Evolutionary conservation across 2,329 filamentous ascomycete species (phyloP).

Genomic region (Trichocomaceae sp.): DNA sequence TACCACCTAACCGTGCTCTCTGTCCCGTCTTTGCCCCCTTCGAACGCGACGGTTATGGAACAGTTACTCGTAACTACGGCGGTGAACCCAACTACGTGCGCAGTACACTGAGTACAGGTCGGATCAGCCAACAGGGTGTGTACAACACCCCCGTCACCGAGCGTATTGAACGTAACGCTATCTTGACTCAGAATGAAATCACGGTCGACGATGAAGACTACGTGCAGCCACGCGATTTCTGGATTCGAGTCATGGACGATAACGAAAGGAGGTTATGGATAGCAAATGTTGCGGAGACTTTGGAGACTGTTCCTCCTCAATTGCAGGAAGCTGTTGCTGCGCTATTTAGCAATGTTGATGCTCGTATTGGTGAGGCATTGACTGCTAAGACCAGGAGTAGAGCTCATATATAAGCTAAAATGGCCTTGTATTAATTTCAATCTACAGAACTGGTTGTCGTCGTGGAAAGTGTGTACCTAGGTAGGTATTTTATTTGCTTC

Average conservation of each 20-base stretch:
- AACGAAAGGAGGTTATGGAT: constrained; percentile 18
- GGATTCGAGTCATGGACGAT: constrained; percentile 22
- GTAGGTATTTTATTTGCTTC: too few relatives aligned
- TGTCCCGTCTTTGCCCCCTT: constrained; percentile 2
- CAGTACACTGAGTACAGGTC: neutral
- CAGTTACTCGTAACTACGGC: constrained; percentile 5
- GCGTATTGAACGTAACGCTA: constrained; percentile 1
- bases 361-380: constrained; percentile 17
- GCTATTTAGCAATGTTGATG: constrained; percentile 21
- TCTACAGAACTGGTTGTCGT: too few relatives aligned
- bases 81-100: constrained; percentile 10
- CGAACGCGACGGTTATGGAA: constrained; percentile 6
- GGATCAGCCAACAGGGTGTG: neutral
- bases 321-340: constrained; percentile 16
- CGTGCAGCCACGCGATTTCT: constrained; percentile 11
- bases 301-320: constrained; percentile 19
- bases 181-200: constrained; percentile 3
- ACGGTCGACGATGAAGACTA: constrained; percentile 4
- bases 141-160: neutral
- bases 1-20: constrained; percentile 12
- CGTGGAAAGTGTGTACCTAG: too few relatives aligned
- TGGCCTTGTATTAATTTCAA: too few relatives aligned
- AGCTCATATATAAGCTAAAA: neutral
- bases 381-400: neutral
- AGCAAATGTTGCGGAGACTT: constrained; percentile 19